Evolutionary conservation across 352 stramenopile species (phyloP).

Genomic region (Thalassiosira mediterranea): DNA sequence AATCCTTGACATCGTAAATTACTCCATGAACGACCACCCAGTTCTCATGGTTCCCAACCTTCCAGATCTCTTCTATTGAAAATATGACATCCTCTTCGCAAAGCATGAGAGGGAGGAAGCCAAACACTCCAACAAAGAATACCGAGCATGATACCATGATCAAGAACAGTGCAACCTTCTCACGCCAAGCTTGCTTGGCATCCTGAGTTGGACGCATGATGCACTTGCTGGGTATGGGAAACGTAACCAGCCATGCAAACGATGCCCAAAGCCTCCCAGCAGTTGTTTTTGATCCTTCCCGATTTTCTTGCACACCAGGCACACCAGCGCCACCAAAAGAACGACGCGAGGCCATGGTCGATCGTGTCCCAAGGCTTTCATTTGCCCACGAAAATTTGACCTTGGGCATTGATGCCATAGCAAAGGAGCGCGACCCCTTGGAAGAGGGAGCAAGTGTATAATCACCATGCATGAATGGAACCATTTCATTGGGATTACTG

Average conservation of each 20-base stretch:
- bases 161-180: conserved; percentile 25
- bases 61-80: conserved; percentile 22
- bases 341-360: not conserved
- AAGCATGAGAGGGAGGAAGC: conserved; percentile 28
- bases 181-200: conserved; percentile 32
- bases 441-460: not conserved
- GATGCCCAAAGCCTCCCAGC: conserved; percentile 19
- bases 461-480: not conserved
- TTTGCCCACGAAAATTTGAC: not conserved
- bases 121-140: conserved; percentile 31
- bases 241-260: conserved; percentile 29
- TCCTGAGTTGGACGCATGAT: conserved; percentile 19
- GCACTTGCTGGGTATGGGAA: conserved; percentile 19
- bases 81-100: conserved; percentile 27
- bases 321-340: not conserved
- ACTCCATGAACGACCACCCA: conserved; percentile 28
- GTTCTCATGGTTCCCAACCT: not conserved
- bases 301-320: not conserved
- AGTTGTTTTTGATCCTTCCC: not conserved
- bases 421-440: not conserved
- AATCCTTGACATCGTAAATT: conserved; percentile 38
- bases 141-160: conserved; percentile 22
- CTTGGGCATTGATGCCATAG: not conserved
- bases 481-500: not conserved
- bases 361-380: not conserved